Conservation (phyloP, 1,284 basidiomycete genomes). For the Ceratobasidium sp. region DNA sequence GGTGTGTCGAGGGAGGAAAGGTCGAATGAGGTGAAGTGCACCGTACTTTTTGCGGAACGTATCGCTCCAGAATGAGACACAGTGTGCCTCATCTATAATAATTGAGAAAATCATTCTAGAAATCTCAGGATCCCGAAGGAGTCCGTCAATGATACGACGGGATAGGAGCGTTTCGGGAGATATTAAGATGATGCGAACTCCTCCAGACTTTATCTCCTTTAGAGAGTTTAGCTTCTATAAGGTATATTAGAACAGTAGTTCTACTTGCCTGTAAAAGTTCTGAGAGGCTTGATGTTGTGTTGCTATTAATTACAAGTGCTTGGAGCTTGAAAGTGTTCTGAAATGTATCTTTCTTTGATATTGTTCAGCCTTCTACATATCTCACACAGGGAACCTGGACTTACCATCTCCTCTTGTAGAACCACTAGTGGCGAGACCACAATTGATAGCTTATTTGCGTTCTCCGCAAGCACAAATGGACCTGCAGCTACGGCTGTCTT, state of each 20-base stretch:
- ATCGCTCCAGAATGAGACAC: conserved; percentile 54
- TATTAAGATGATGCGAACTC: conserved; percentile 52
- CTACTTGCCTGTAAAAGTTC: conserved; percentile 45
- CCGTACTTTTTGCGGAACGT: conserved; percentile 55
- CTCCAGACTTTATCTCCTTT: conserved; percentile 48
- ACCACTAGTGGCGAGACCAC: conserved; percentile 53
- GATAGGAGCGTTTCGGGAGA: conserved; percentile 55
- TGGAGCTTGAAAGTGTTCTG: conserved; percentile 46
- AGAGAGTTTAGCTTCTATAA: not conserved
- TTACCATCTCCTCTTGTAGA: conserved; percentile 52
- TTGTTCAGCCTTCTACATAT: not conserved
- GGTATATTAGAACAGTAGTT: conserved; percentile 11
- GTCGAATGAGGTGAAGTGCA: conserved; percentile 50
- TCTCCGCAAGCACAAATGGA: conserved; percentile 47
- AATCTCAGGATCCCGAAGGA: conserved; percentile 50
- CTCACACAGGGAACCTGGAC: not conserved
- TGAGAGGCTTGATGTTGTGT: conserved; percentile 46
- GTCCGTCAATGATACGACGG: conserved; percentile 48
- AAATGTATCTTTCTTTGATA: conserved; percentile 44
- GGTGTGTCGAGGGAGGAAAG: conserved; percentile 49
- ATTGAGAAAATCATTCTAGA: conserved; percentile 47
- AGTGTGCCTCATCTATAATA: conserved; percentile 54
- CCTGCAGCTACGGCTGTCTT: conserved; percentile 51
- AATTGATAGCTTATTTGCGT: conserved; percentile 48
- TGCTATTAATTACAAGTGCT: conserved; percentile 52